These are phyloP conservation scores for Leishmania amazonensis DNA, from an alignment of 208 protist species.

Conservation along the genomic window DNA sequence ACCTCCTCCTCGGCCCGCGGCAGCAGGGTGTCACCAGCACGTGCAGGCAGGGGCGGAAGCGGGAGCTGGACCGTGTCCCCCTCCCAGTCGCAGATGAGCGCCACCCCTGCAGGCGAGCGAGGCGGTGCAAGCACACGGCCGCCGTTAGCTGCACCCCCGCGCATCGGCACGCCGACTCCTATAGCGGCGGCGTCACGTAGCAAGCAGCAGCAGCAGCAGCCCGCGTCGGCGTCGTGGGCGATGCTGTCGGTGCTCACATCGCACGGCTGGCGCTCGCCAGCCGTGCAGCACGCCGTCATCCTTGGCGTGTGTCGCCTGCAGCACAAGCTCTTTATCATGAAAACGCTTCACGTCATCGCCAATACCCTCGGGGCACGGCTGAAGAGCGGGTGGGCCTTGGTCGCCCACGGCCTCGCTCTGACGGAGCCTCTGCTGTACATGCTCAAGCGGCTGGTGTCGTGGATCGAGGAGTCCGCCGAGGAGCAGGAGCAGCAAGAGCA, in stretches of 20 bases:
- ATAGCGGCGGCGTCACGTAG: neutral
- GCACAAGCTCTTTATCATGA: conserved; percentile 57
- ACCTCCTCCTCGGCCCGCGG: neutral
- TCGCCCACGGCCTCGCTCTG: conserved; percentile 48
- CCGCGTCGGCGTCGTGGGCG: neutral
- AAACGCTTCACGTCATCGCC: conserved; percentile 59
- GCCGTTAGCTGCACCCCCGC: neutral
- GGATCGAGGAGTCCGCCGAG: conserved; percentile 36
- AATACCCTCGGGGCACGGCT: conserved; percentile 48
- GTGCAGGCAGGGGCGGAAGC: neutral
- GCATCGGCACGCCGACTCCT: neutral
- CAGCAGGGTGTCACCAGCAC: neutral
- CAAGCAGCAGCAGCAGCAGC: conserved; percentile 1
- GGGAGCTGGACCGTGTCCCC: neutral
- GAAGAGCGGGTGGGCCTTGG: conserved; percentile 44
- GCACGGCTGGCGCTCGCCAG: conserved; percentile 15
- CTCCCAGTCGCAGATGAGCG: neutral
- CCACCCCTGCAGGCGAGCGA: neutral
- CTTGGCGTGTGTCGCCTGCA: conserved; percentile 43
- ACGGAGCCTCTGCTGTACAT: conserved; percentile 48
- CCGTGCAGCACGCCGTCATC: conserved; percentile 31
- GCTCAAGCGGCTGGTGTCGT: conserved; percentile 33
- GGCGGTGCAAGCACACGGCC: neutral
- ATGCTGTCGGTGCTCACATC: conserved; percentile 1
- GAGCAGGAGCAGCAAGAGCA: conserved; percentile 39